Percentiles rank a stretch among this genome's conserved stretches.
Evolutionary conservation across 495 filamentous ascomycete genomes (phyloP).

Genomic region (Penicillium arizonense): DNA sequence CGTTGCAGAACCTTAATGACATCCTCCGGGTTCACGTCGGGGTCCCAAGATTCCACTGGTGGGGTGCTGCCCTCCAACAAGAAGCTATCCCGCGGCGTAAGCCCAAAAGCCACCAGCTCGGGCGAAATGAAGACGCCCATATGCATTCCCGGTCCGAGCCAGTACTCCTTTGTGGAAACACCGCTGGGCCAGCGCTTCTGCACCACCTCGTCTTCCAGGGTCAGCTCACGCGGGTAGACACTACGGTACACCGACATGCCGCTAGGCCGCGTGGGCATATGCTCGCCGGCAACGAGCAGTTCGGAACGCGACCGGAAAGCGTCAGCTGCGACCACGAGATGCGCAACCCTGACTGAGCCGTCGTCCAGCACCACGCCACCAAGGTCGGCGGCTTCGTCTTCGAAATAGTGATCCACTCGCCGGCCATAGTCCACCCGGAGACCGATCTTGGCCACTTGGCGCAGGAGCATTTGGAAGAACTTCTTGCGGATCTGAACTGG

Average conservation of each 20-base stretch:
- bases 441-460: conserved; percentile 47
- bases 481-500: conserved; percentile 49
- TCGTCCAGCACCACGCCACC: conserved; percentile 44
- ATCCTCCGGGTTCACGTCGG: conserved; percentile 49
- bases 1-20: conserved; percentile 21
- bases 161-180: conserved; percentile 9
- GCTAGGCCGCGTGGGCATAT: conserved; percentile 6
- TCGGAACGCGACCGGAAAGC: conserved; percentile 51
- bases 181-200: conserved; percentile 10
- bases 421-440: conserved; percentile 52
- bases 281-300: conserved; percentile 33
- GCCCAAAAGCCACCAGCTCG: not conserved
- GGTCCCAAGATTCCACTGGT: conserved; percentile 48
- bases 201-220: conserved; percentile 11
- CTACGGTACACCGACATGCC: conserved; percentile 18
- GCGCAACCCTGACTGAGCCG: conserved; percentile 43
- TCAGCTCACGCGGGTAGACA: conserved; percentile 11
- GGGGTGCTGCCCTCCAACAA: not conserved
- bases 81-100: not conserved
- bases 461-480: conserved; percentile 54
- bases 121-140: conserved; percentile 9
- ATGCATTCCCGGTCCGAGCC: conserved; percentile 19
- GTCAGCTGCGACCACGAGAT: conserved; percentile 56
- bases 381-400: conserved; percentile 37
- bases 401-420: conserved; percentile 46